These are phyloP conservation scores for Trichoderma reesei DNA, from an alignment of 495 filamentous ascomycete species.

Conservation along the genomic window DNA sequence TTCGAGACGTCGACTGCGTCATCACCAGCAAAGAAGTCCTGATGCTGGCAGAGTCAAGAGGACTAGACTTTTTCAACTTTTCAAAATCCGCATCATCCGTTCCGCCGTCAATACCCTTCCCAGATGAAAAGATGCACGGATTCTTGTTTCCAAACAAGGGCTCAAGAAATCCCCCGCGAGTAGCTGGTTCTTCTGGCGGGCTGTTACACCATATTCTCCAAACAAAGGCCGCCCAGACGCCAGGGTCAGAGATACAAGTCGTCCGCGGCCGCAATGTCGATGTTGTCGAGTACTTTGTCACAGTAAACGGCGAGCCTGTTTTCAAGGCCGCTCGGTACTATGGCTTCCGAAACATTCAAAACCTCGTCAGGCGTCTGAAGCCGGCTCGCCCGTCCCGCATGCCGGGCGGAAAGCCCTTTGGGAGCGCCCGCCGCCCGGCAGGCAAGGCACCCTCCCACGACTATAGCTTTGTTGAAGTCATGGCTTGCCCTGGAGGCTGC, in stretches of 20 bases:
- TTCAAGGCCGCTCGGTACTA: constrained; percentile 86
- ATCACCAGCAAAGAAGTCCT: constrained; percentile 91
- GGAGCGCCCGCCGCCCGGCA: constrained; percentile 37
- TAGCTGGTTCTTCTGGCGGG: constrained; percentile 74
- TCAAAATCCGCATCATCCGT: constrained; percentile 43
- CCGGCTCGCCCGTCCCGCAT: constrained; percentile 64
- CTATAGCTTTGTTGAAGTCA: constrained; percentile 90
- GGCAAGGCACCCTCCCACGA: constrained; percentile 41
- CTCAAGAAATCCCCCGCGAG: constrained; percentile 19
- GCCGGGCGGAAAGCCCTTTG: constrained; percentile 54
- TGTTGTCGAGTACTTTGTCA: constrained; percentile 71
- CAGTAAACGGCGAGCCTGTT: constrained; percentile 44
- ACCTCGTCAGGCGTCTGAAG: constrained; percentile 81
- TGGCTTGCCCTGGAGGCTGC: constrained; percentile 96
- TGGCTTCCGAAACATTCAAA: constrained; percentile 96
- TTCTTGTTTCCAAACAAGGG: constrained; percentile 55
- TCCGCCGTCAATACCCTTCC: constrained; percentile 40
- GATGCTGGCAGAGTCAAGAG: constrained; percentile 70
- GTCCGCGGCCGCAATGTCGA: constrained; percentile 80
- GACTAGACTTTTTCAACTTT: constrained; percentile 60
- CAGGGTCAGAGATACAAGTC: constrained; percentile 55
- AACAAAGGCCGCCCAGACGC: constrained; percentile 56
- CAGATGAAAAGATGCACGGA: constrained; percentile 53
- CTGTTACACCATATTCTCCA: constrained; percentile 75
- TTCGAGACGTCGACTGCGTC: constrained; percentile 92